Evolutionary conservation across 345 rosid species (phyloP), one percentile per base, ranked within the genome.

Genomic region (Eucalyptus albens): DNA sequence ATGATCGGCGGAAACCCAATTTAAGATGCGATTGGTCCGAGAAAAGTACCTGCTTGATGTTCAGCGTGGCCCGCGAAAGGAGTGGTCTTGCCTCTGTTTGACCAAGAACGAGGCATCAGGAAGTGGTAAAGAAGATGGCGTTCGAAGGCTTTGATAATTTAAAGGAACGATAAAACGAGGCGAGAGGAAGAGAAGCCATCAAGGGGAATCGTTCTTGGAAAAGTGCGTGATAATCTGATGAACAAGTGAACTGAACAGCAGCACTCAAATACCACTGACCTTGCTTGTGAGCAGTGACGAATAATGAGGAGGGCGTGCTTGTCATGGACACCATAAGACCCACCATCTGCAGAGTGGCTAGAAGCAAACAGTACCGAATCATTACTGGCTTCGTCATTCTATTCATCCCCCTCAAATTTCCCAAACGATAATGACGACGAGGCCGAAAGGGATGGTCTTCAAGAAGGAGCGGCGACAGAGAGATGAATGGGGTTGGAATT

Each of bases 341-440:
- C 80, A 56, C 55, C 59, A 88, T 86, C 72, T 51, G 89, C 88
- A 91, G 60, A 87, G 31, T 44, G 56, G 89, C 90, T 45, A 88
- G 31, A 17, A 88, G 49, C 60, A 89, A 44, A 86, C 40, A 89
- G 86, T 83, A 92, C 44, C 55, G 87, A 77, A 77, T 77, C 47
- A 77, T 37, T 40, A 77, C 22, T 77, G 83, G 83, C 83, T 11
- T 77, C 40, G 67, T 50, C 50, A 44, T 90, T 77, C 87, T 89
- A 72, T 67, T 89, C 93, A 89, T 87, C 60, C 86, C 77, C 80
- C 86, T 33, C 51, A 27, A 37, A 5, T 49, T 86, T n/a, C 50
- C 27, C 50, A 55, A 86, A 53, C 40, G 77, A 89, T 62, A 56
- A 42, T 62, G 86, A 51, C 17, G 50, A 40, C 27, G 31, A 51